Evolutionary conservation across 2,329 filamentous ascomycete species (phyloP).

Genomic region (Diplodia seriata): DNA sequence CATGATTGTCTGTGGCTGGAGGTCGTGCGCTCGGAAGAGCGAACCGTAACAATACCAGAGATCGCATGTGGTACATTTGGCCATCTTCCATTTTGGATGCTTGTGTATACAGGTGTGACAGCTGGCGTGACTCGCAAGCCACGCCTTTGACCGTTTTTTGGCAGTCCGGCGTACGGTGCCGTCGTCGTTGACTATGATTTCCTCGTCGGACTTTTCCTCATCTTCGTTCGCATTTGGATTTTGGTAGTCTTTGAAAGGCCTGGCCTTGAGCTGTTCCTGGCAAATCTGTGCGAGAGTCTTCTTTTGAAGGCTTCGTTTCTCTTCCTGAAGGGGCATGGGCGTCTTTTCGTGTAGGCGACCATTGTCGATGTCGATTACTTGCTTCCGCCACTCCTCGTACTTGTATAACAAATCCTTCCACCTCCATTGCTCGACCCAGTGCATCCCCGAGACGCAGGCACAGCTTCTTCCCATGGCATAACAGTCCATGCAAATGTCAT

Average conservation of each 20-base stretch:
- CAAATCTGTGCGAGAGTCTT: slow-evolving; percentile 92
- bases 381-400: slow-evolving; percentile 82
- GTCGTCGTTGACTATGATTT: slow-evolving; percentile 69
- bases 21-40: slow-evolving; percentile 88
- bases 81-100: slow-evolving; percentile 84
- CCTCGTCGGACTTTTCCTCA: slow-evolving; percentile 56
- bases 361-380: slow-evolving; percentile 76
- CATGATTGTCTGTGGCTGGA: slow-evolving; percentile 83
- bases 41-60: slow-evolving; percentile 91
- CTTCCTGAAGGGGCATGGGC: slow-evolving; percentile 73
- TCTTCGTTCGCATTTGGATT: slow-evolving; percentile 60
- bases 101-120: slow-evolving; percentile 87
- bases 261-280: slow-evolving; percentile 79
- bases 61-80: slow-evolving; percentile 77
- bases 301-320: slow-evolving; percentile 69
- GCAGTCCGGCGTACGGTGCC: slow-evolving; percentile 68
- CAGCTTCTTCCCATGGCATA: slow-evolving; percentile 98
- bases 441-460: slow-evolving; percentile 80
- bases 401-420: slow-evolving; percentile 80
- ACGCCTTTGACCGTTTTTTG: slow-evolving; percentile 63
- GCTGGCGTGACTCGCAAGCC: slow-evolving; percentile 57
- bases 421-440: slow-evolving; percentile 91
- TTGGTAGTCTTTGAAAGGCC: slow-evolving; percentile 83
- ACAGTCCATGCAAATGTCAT: slow-evolving; percentile 98
- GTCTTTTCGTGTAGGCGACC: slow-evolving; percentile 70